Evolutionary conservation across 83 land plant genomes (phyloP).

Genomic region (Picea engelmannii): DNA sequence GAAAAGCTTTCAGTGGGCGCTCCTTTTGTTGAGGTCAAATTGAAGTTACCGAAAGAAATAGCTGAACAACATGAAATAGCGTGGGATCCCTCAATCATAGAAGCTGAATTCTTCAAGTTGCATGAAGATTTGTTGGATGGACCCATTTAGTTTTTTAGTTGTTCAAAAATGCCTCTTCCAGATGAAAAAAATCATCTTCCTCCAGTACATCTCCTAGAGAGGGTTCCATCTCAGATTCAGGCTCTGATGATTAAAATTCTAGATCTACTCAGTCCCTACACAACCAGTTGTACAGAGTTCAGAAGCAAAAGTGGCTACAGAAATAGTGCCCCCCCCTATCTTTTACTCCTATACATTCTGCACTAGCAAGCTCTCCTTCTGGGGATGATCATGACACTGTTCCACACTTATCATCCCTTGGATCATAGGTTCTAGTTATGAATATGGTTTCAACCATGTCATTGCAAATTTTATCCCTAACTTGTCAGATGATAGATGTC

Average conservation of each 20-base stretch:
- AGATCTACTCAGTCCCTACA: constrained; percentile 10
- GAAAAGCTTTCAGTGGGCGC: constrained; percentile 21
- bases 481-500: too few species aligned
- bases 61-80: constrained; percentile 13
- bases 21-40: too few species aligned
- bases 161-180: constrained; percentile 7
- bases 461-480: too few species aligned
- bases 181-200: not conserved
- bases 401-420: not conserved
- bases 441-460: constrained; percentile 9
- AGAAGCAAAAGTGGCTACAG: not conserved
- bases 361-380: too few species aligned
- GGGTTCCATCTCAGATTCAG: not conserved
- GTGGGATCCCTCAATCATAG: constrained; percentile 31
- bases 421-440: constrained; percentile 4
- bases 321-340: not conserved
- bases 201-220: not conserved
- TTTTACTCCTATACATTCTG: not conserved
- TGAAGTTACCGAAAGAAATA: too few species aligned
- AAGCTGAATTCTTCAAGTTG: constrained; percentile 26
- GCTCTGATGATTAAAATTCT: not conserved
- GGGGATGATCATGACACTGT: too few species aligned
- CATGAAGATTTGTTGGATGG: constrained; percentile 34
- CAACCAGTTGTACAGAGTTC: not conserved
- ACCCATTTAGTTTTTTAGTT: constrained; percentile 1